Base-by-base conservation (phyloP, 2,329 filamentous ascomycete genomes). In the Aspergillus brasiliensis region DNA sequence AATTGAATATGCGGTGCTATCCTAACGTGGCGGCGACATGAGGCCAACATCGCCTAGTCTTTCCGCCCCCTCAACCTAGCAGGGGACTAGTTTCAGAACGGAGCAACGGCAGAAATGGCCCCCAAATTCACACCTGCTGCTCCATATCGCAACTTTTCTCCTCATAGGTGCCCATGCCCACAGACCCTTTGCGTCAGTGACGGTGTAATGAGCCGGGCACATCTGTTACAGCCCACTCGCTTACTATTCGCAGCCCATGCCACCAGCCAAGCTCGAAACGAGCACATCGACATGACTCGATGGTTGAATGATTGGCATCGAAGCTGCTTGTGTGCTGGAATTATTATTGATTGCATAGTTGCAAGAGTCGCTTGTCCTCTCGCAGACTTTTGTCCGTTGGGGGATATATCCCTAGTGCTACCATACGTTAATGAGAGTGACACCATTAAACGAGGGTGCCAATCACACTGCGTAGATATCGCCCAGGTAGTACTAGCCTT, bases 61-160 rank as follows among this genome's bases (percentile, higher is more conserved):
- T 15, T 44, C 37, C 51, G 38, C 52, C 38, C 52, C 27, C 23
- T 55, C 38, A 27, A 13, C 8, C n/a, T 44, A 54, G 42, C 38
- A 27, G 40, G 23, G n/a, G 17, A 44, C 25, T 55, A 55, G 25
- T 44, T 46, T 40, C 52, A 55, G 37, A 46, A 44, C 31, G 25
- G 40, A 46, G 38, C 38, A 34, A 31, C 31, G 40, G n/a, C 38
- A 55, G 19, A 23, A 55, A 55, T n/a, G 25, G 52, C 52, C 52
- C 52, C 52, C 52, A 55, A n/a, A n/a, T 44, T 46, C 25, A 21
- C 17, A 25, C n/a, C 15, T 17, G 19, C 21, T 28, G 40, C 21
- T 28, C n/a, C n/a, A 21, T 31, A 28, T 55, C 27, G 38, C 15
- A 28, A 28, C 7, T 5, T n/a, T 31, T 37, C 28, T 40, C 21